Percentiles rank a stretch among this genome's conserved stretches.
Evolutionary conservation across 2,329 filamentous ascomycete genomes (phyloP).

Genomic region (Malbranchea cinnamomea): DNA sequence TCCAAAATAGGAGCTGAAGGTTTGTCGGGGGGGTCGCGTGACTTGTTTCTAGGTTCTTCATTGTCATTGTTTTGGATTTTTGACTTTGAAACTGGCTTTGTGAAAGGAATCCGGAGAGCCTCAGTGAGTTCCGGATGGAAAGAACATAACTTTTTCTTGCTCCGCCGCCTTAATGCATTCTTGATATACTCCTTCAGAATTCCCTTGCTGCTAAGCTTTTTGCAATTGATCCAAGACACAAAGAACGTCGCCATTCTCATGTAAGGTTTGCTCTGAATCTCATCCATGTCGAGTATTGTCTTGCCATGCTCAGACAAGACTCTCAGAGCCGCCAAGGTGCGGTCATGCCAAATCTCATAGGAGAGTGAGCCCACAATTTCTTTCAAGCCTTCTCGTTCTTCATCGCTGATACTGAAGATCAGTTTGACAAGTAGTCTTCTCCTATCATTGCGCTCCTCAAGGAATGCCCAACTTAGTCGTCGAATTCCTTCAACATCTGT

Average conservation of each 20-base stretch:
- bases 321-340: background rate
- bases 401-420: constrained; percentile 10
- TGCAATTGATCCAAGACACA: constrained; percentile 20
- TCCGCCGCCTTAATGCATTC: constrained; percentile 14
- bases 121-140: constrained; percentile 19
- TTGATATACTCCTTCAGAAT: constrained; percentile 12
- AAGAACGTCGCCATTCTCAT: constrained; percentile 17
- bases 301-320: background rate
- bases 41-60: constrained; percentile 3
- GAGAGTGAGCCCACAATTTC: constrained; percentile 1
- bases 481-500: constrained; percentile 17
- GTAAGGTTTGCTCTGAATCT: constrained; percentile 3
- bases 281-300: constrained; percentile 2
- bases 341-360: background rate
- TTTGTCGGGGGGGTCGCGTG: background rate
- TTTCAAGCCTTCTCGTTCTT: constrained; percentile 8
- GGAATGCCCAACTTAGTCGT: constrained; percentile 19
- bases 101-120: constrained; percentile 10
- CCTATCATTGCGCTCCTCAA: constrained; percentile 27
- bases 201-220: constrained; percentile 10
- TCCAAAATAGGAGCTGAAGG: background rate
- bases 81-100: no score
- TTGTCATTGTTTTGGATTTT: background rate
- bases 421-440: constrained; percentile 19
- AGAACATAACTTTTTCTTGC: constrained; percentile 13